Conservation (phyloP, 2,329 filamentous ascomycete species). For the Talaromyces sp. region DNA sequence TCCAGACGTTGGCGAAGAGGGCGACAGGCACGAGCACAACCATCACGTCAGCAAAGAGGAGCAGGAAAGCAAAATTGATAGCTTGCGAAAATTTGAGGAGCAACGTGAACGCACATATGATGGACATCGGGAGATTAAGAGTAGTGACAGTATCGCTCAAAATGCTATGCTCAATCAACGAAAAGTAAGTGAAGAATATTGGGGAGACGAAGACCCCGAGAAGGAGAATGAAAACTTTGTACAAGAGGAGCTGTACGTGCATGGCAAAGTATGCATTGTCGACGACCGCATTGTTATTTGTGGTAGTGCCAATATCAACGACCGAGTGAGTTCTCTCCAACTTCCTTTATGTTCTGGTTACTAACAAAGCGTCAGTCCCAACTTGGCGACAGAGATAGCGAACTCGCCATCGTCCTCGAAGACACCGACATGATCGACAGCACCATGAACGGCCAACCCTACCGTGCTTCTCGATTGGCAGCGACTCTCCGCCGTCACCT, state of each 20-base stretch:
- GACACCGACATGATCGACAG: conserved; percentile 68
- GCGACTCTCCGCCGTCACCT: conserved; percentile 77
- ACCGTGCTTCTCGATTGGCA: conserved; percentile 70
- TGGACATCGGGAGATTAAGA: conserved; percentile 24
- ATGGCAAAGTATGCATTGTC: conserved; percentile 79
- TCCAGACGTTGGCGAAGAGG: conserved; percentile 40
- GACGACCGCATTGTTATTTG: conserved; percentile 78
- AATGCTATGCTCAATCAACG: conserved; percentile 73
- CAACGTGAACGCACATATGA: conserved; percentile 37
- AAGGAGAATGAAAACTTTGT: conserved; percentile 84
- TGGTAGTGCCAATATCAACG: conserved; percentile 69
- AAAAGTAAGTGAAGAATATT: conserved; percentile 59
- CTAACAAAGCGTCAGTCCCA: conserved; percentile 59
- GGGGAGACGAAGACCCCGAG: conserved; percentile 71
- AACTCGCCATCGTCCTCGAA: conserved; percentile 86
- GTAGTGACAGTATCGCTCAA: conserved; percentile 62
- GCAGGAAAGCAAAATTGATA: conserved; percentile 33
- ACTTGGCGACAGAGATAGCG: conserved; percentile 77
- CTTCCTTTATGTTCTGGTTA: background rate
- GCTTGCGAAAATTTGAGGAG: conserved; percentile 46
- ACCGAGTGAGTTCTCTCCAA: conserved; percentile 44
- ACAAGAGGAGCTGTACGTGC: conserved; percentile 93
- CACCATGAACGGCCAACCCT: conserved; percentile 69
- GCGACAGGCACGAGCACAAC: conserved; percentile 42
- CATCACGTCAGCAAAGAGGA: conserved; percentile 26